Percentiles rank a stretch among this genome's conserved stretches.
phyloP scores from a whole-genome alignment of 2,329 filamentous ascomycete species.

The Hypoxylon sp. region DNA sequence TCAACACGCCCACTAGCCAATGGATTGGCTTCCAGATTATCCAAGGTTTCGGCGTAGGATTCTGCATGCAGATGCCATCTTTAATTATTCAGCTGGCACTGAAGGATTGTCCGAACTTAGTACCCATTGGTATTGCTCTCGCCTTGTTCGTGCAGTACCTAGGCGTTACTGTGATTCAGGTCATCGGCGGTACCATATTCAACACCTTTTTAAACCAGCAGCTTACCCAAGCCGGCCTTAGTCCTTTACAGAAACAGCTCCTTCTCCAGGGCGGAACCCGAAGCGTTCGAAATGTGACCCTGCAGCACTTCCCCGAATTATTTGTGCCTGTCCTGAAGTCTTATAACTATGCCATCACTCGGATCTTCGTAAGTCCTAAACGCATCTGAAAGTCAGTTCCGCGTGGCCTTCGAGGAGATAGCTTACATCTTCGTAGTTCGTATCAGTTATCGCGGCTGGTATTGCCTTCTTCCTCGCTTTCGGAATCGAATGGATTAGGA shows the following conservation, averaged over 20 bases:
- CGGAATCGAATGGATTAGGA: slow-evolving; percentile 16
- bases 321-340: neutral
- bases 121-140: slow-evolving; percentile 17
- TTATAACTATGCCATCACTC: neutral
- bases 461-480: slow-evolving; percentile 12
- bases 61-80: slow-evolving; percentile 19
- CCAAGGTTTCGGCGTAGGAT: slow-evolving; percentile 13
- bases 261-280: slow-evolving; percentile 1
- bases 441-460: slow-evolving; percentile 11
- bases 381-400: neutral
- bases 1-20: slow-evolving; percentile 14
- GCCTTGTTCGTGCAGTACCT: slow-evolving; percentile 20
- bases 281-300: neutral
- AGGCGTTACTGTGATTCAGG: slow-evolving; percentile 13
- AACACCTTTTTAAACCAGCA: slow-evolving; percentile 14
- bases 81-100: slow-evolving; percentile 16
- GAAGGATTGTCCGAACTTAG: neutral
- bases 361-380: neutral
- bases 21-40: slow-evolving; percentile 27
- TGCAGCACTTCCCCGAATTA: neutral
- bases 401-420: neutral
- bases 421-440: slow-evolving; percentile 11
- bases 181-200: slow-evolving; percentile 17
- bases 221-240: slow-evolving; percentile 11
- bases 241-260: slow-evolving; percentile 5